phyloP scores from a whole-genome alignment of 768 basidiomycete species.

The Russula compacta region DNA sequence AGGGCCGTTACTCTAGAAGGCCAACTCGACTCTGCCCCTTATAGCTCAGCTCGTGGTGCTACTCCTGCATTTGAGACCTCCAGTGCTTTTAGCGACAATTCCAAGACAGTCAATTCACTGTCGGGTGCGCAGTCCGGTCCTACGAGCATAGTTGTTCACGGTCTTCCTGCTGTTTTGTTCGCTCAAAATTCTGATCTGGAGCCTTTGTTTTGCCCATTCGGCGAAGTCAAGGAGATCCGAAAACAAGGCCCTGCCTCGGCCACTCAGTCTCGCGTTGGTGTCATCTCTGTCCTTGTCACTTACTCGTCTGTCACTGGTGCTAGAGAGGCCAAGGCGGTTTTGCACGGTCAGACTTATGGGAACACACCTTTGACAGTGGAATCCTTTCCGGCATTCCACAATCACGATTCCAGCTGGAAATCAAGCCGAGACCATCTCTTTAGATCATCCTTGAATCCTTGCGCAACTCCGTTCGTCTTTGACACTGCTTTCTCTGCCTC shows the following conservation, averaged over 20 bases:
- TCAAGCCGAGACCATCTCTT: slow-evolving; percentile 18
- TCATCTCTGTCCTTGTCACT: slow-evolving; percentile 53
- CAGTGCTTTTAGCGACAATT: slow-evolving; percentile 14
- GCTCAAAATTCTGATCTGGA: slow-evolving; percentile 57
- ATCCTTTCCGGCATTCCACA: slow-evolving; percentile 24
- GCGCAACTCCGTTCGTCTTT: slow-evolving; percentile 27
- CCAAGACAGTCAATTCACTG: not conserved
- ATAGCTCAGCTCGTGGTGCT: slow-evolving; percentile 23
- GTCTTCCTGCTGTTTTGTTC: slow-evolving; percentile 59
- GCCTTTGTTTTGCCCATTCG: slow-evolving; percentile 68
- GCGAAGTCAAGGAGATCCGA: slow-evolving; percentile 53
- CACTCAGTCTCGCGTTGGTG: slow-evolving; percentile 31
- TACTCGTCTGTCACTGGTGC: slow-evolving; percentile 47
- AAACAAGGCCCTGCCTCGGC: slow-evolving; percentile 29
- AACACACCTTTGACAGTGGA: slow-evolving; percentile 35
- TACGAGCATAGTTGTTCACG: slow-evolving; percentile 45
- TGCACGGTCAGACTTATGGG: slow-evolving; percentile 57
- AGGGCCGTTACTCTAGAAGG: slow-evolving; percentile 54
- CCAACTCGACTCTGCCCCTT: slow-evolving; percentile 30
- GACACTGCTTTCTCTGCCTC: slow-evolving; percentile 1
- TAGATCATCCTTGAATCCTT: slow-evolving; percentile 27
- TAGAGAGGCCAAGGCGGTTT: slow-evolving; percentile 51
- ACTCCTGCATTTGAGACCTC: slow-evolving; percentile 21
- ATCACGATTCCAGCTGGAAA: slow-evolving; percentile 1
- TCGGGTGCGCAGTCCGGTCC: slow-evolving; percentile 1